Evolutionary conservation across 2,329 filamentous ascomycete genomes (phyloP).

Genomic region (Thelonectria blattea): DNA sequence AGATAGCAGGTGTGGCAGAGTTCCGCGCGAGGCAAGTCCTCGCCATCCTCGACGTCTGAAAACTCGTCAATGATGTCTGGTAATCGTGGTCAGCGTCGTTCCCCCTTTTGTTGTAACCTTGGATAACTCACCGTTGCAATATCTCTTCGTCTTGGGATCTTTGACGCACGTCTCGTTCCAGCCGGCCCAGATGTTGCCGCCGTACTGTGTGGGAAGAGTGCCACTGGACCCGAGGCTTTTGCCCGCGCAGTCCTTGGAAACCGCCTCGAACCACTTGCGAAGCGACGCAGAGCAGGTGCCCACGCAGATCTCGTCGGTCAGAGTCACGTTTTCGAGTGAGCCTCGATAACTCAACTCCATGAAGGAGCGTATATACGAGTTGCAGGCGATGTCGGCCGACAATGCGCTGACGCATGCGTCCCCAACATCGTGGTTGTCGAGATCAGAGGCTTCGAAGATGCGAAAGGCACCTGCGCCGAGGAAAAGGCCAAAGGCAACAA

Average conservation of each 20-base stretch:
- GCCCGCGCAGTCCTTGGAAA: constrained; percentile 5
- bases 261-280: constrained; percentile 16
- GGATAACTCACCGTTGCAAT: constrained; percentile 27
- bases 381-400: constrained; percentile 14
- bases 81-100: constrained; percentile 3
- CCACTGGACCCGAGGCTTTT: neutral
- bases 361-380: constrained; percentile 1
- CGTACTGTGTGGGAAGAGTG: neutral
- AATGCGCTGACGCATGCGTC: constrained; percentile 11
- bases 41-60: constrained; percentile 10
- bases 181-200: constrained; percentile 24
- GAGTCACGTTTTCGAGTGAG: constrained; percentile 6
- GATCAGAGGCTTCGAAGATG: constrained; percentile 6
- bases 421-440: constrained; percentile 6
- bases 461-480: neutral
- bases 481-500: constrained; percentile 6
- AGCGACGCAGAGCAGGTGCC: constrained; percentile 14
- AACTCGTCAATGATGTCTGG: constrained; percentile 28
- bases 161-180: constrained; percentile 30
- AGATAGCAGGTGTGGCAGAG: constrained; percentile 35
- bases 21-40: constrained; percentile 30
- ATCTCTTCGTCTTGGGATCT: constrained; percentile 20
- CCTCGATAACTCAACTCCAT: constrained; percentile 2
- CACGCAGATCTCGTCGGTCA: constrained; percentile 18
- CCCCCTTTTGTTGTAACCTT: neutral